phyloP scores from a whole-genome alignment of 2,329 filamentous ascomycete genomes.

The Botrytis hyacinthi region DNA sequence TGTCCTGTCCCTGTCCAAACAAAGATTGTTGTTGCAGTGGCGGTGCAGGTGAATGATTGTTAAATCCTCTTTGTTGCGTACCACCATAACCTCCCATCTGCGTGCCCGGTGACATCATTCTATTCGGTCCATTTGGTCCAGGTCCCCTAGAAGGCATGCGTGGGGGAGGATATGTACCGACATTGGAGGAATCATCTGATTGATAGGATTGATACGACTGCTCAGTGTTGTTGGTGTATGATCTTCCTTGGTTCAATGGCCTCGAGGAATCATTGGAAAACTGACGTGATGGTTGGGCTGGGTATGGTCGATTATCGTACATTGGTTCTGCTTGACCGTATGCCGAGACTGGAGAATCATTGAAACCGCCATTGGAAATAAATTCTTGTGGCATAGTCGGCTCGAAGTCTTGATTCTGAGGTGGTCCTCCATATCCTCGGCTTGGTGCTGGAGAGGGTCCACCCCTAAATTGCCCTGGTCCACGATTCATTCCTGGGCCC shows the following conservation, averaged over 20 bases:
- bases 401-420: neutral
- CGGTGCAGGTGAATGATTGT: neutral
- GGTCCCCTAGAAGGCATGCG: constrained; percentile 28
- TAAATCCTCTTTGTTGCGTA: constrained; percentile 1
- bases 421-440: constrained; percentile 12
- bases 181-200: constrained; percentile 10
- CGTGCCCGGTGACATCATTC: constrained; percentile 32
- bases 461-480: neutral
- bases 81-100: constrained; percentile 11
- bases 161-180: constrained; percentile 13
- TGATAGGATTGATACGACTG: constrained; percentile 19
- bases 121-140: constrained; percentile 25
- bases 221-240: constrained; percentile 27
- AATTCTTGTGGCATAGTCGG: constrained; percentile 27
- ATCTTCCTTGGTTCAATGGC: constrained; percentile 28
- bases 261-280: constrained; percentile 31
- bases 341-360: constrained; percentile 15
- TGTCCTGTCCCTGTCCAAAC: neutral
- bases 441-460: constrained; percentile 7
- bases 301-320: constrained; percentile 28
- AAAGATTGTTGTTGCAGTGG: neutral
- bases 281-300: constrained; percentile 28
- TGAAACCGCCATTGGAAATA: constrained; percentile 25
- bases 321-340: constrained; percentile 21
- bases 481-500: constrained; percentile 13